These are phyloP conservation scores for Erythrobasidium hasegawianum DNA, from an alignment of 1,284 basidiomycete genomes.

Conservation along the genomic window DNA sequence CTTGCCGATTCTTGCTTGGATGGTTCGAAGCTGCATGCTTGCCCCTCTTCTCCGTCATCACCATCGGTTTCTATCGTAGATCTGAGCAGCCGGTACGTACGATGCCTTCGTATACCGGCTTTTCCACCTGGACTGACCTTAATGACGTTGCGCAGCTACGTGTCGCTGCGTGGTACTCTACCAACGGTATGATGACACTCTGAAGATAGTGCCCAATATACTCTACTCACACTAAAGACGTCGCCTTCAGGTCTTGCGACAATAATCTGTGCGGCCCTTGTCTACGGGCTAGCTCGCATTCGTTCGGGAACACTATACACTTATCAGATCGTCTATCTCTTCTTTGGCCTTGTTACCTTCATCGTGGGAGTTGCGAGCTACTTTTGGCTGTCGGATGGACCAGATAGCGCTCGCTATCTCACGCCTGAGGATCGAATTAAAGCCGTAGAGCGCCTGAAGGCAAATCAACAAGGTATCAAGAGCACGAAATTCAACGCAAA, in stretches of 20 bases:
- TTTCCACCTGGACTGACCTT: no score
- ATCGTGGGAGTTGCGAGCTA: constrained; percentile 45
- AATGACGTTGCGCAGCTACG: constrained; percentile 6
- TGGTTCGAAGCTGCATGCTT: constrained; percentile 37
- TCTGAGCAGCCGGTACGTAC: constrained; percentile 36
- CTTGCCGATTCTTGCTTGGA: constrained; percentile 39
- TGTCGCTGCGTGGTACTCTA: constrained; percentile 37
- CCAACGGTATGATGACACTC: constrained; percentile 16
- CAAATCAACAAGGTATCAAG: constrained; percentile 51
- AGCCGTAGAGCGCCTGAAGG: constrained; percentile 51
- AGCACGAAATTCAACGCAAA: constrained; percentile 48
- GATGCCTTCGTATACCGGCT: no score
- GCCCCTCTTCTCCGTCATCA: constrained; percentile 38
- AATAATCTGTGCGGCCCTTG: constrained; percentile 36
- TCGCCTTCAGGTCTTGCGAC: constrained; percentile 28
- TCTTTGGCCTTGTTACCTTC: constrained; percentile 49
- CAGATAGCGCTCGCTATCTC: constrained; percentile 50
- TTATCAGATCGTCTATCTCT: constrained; percentile 51
- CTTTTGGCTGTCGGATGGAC: constrained; percentile 45
- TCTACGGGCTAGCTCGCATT: constrained; percentile 39
- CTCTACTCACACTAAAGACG: no score
- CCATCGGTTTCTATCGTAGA: constrained; percentile 38
- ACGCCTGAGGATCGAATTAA: constrained; percentile 48
- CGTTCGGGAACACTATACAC: constrained; percentile 43
- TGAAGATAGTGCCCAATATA: not conserved